A percentile compares a stretch with the other conserved stretches of the same genome.
Conservation (phyloP, 2,329 filamentous ascomycete species). For the Lasiodiplodia citricola region DNA sequence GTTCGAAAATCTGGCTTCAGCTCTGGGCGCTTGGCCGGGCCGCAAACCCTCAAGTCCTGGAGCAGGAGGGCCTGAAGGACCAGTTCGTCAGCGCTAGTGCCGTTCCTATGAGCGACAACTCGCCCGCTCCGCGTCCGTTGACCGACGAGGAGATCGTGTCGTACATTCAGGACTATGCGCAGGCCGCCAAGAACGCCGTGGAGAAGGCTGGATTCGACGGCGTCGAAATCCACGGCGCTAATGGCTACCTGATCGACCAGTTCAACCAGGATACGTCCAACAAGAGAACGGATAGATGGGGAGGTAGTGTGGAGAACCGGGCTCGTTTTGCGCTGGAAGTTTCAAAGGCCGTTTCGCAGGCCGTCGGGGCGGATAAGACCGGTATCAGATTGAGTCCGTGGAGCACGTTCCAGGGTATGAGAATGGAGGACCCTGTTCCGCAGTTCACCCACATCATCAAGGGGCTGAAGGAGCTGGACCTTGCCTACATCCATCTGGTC, state of each 20-base stretch:
- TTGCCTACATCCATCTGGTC: constrained; percentile 68
- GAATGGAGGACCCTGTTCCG: constrained; percentile 65
- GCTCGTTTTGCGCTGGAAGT: constrained; percentile 60
- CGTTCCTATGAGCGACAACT: constrained; percentile 40
- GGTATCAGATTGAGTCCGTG: constrained; percentile 67
- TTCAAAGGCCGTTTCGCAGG: constrained; percentile 55
- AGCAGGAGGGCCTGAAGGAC: constrained; percentile 36
- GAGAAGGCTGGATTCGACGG: constrained; percentile 63
- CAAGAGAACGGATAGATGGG: constrained; percentile 57
- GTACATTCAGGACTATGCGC: constrained; percentile 46
- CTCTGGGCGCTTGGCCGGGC: constrained; percentile 67
- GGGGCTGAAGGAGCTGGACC: constrained; percentile 56
- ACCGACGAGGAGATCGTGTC: constrained; percentile 47
- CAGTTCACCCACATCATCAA: constrained; percentile 66
- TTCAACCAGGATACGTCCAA: constrained; percentile 68
- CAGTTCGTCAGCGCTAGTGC: constrained; percentile 38
- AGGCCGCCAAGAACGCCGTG: constrained; percentile 52
- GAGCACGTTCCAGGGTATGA: constrained; percentile 67
- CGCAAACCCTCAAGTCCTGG: constrained; percentile 47
- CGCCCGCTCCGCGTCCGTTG: constrained; percentile 43
- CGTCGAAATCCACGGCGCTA: constrained; percentile 63
- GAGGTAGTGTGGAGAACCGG: constrained; percentile 58
- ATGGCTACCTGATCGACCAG: constrained; percentile 70
- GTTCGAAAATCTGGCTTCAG: constrained; percentile 65
- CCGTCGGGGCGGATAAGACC: constrained; percentile 58